Percentiles rank a stretch among this genome's conserved stretches.
phyloP scores from a whole-genome alignment of 495 filamentous ascomycete genomes.

The Lepraria neglecta region DNA sequence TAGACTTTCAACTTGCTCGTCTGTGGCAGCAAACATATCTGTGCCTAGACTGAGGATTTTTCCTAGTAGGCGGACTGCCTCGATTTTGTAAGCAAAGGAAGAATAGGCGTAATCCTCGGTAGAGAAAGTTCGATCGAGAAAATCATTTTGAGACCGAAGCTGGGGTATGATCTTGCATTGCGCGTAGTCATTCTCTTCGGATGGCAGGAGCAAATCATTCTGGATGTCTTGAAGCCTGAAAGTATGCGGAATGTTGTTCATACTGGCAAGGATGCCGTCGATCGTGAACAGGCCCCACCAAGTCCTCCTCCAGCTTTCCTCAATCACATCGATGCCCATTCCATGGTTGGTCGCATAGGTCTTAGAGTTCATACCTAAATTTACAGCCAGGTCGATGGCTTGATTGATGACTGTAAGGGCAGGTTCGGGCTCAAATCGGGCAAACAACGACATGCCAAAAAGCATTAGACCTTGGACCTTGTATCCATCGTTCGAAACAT shows the following conservation, averaged over 20 bases:
- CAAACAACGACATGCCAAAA: constrained; percentile 10
- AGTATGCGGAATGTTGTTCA: constrained; percentile 4
- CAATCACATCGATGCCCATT: constrained; percentile 25
- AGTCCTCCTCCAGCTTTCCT: constrained; percentile 36
- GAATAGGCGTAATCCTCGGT: neutral
- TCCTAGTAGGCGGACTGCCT: constrained; percentile 2
- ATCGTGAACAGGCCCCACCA: constrained; percentile 37
- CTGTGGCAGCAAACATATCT: neutral
- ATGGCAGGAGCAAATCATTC: neutral
- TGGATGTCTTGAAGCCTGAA: constrained; percentile 1
- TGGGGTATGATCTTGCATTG: neutral
- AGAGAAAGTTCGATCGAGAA: neutral
- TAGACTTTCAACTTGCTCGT: constrained; percentile 5
- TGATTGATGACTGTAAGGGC: constrained; percentile 25
- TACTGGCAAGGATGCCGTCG: constrained; percentile 29
- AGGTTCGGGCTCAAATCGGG: constrained; percentile 3
- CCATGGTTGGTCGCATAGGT: constrained; percentile 26
- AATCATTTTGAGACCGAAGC: constrained; percentile 1
- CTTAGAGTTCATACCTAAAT: constrained; percentile 27
- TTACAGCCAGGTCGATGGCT: constrained; percentile 24
- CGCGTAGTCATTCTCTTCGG: neutral
- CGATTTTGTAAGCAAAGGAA: constrained; percentile 5
- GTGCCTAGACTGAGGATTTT: neutral
- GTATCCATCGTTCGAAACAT: neutral
- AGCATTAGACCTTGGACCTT: constrained; percentile 9